Evolutionary conservation across 306 rosid species (phyloP).

Genomic region (Oxytropis ochrocephala): DNA sequence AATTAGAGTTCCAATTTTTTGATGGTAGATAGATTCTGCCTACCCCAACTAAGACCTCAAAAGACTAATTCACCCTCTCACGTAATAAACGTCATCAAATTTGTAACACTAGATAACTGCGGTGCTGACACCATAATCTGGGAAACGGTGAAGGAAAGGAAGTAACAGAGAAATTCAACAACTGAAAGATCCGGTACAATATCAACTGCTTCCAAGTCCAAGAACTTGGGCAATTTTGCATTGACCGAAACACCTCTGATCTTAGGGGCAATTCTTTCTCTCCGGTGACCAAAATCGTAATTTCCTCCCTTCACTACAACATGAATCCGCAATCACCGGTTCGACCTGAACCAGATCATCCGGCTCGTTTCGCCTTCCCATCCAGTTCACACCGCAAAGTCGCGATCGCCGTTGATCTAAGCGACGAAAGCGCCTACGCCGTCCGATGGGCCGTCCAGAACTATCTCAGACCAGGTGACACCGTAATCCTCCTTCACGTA

Average conservation of each 20-base stretch:
- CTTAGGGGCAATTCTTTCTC: not conserved
- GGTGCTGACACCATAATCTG: not conserved
- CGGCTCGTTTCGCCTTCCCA: conserved; percentile 18
- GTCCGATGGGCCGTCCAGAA: conserved; percentile 88
- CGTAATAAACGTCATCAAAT: not conserved
- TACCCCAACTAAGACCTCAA: too few species aligned
- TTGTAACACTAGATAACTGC: not conserved
- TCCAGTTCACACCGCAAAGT: conserved; percentile 58
- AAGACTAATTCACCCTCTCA: not conserved
- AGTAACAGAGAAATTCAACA: not conserved
- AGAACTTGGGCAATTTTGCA: not conserved
- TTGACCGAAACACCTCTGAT: not conserved
- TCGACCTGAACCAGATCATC: conserved; percentile 33
- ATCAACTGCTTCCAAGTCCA: not conserved
- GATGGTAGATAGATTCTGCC: too few species aligned
- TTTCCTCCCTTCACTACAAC: not conserved
- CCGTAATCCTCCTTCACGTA: conserved; percentile 84
- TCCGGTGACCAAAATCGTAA: conserved; percentile 8
- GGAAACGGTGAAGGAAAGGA: not conserved
- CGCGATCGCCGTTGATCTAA: conserved; percentile 91
- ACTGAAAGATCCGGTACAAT: not conserved
- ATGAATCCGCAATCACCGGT: conserved; percentile 48
- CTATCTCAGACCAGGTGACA: conserved; percentile 82
- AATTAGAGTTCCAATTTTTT: too few species aligned
- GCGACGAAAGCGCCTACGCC: conserved; percentile 90